Evolutionary conservation across 257 asterid genomes (phyloP).

Genomic region (Gentiana macrophylla): DNA sequence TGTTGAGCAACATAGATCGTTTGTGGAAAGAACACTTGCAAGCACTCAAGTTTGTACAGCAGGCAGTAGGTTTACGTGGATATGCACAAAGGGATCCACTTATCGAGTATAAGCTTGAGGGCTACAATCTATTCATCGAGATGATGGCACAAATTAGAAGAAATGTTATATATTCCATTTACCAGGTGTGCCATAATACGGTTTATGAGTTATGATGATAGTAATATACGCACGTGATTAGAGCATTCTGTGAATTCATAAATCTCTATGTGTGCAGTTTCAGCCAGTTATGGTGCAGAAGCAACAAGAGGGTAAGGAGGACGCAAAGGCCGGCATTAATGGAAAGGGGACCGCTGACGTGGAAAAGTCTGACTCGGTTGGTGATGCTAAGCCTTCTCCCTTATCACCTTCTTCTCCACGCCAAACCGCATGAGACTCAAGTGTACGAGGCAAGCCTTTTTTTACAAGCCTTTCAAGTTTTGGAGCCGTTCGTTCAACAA

Average conservation of each 20-base stretch:
- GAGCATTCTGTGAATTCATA: constrained; percentile 5
- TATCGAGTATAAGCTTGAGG: constrained; percentile 93
- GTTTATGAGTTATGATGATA: neutral
- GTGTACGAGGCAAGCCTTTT: no score
- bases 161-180: constrained; percentile 88
- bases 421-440: no score
- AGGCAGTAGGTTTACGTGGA: constrained; percentile 95
- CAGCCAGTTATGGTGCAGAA: constrained; percentile 80
- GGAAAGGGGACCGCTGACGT: constrained; percentile 26
- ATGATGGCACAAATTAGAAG: constrained; percentile 98
- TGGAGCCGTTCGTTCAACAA: no score
- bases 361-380: constrained; percentile 13
- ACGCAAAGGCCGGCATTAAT: constrained; percentile 27
- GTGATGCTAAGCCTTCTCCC: neutral
- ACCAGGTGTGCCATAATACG: constrained; percentile 44
- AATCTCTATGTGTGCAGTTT: constrained; percentile 41
- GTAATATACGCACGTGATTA: neutral
- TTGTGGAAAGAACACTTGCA: constrained; percentile 99
- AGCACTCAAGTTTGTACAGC: constrained; percentile 97
- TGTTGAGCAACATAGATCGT: constrained; percentile 86
- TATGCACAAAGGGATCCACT: constrained; percentile 99
- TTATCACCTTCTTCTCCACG: no score
- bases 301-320: constrained; percentile 27
- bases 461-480: no score
- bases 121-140: constrained; percentile 95